Evolutionary conservation across 192 early-diverging fungal genomes (phyloP), one percentile per base, ranked within the genome.

Genomic region (Linnemannia exigua): DNA sequence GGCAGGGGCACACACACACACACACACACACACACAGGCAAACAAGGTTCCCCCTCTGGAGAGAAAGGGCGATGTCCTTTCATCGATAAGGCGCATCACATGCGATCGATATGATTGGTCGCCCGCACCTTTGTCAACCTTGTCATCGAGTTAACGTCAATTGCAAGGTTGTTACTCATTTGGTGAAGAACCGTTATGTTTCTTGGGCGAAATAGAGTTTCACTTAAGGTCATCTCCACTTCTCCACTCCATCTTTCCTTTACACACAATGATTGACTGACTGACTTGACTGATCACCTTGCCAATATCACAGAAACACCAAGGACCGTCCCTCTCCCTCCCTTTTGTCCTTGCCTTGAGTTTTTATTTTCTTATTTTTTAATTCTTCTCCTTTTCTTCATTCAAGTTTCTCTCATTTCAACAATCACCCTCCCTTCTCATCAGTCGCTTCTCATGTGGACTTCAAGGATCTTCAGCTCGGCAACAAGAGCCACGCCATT

Each of bases 401-500:
- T 54, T 52, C 44, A 28, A 33, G 7, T 69, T 54, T 37, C 36
- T 38, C 63, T 9, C 51, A 70, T 58, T 51, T 41, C 63, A n/a
- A n/a, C 63, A 37, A 48, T 20, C 7, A 48, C 70, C 28, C 68
- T 71, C 67, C 17, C 31, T 52, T 46, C 50, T 63, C 33, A 36
- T 76, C 69, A 48, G 47, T 33, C 25, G 20, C 46, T 33, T 28
- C 58, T 31, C 76, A 84, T 84, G 82, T 84, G 82, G 82, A 50
- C 82, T 20, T 74, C 50, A 72, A 84, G 72, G 70, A 78, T 84
- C 47, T n/a, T 84, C 22, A 35, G 48, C 67, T 75, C 80, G 17
- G 74, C 74, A 22, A n/a, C 35, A 67, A 75, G 54, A n/a, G 80
- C 44, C 19, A 66, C 80, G 44, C 80, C 80, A 19, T 63, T 76